Conservation (phyloP, 805 yeast genomes). For the Kregervanrija delftensis region DNA sequence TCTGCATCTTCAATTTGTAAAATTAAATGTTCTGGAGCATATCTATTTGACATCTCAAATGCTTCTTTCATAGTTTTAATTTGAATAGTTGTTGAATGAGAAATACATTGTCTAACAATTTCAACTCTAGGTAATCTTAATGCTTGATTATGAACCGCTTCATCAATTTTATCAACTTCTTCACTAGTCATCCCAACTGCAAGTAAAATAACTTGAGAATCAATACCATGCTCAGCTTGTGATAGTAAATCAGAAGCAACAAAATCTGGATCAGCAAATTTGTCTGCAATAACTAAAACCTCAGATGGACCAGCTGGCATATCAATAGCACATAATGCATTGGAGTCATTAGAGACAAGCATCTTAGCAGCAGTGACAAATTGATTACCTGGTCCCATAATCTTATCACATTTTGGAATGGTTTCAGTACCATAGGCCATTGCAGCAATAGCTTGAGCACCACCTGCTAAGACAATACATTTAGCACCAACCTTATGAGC, state of each 20-base stretch:
- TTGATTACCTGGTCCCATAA: constrained; percentile 98
- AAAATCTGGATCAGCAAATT: constrained; percentile 82
- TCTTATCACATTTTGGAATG: constrained; percentile 91
- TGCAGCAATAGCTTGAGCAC: constrained; percentile 98
- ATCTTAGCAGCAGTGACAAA: constrained; percentile 99
- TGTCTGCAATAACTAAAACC: constrained; percentile 92
- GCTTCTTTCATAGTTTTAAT: constrained; percentile 75
- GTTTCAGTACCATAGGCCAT: constrained; percentile 97
- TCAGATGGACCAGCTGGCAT: constrained; percentile 99
- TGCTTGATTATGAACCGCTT: constrained; percentile 83
- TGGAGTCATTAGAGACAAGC: constrained; percentile 93
- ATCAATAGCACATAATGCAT: constrained; percentile 92
- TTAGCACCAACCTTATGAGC: constrained; percentile 94
- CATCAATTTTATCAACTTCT: constrained; percentile 65
- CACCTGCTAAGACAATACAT: constrained; percentile 91
- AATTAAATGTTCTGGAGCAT: constrained; percentile 97
- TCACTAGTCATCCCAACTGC: constrained; percentile 64
- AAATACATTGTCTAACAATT: constrained; percentile 85
- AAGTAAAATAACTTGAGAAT: constrained; percentile 90
- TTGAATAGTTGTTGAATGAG: constrained; percentile 77
- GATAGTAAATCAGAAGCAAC: constrained; percentile 95
- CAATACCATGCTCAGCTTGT: constrained; percentile 98
- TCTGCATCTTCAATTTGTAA: constrained; percentile 80
- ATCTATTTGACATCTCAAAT: constrained; percentile 75
- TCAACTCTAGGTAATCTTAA: constrained; percentile 81